Percentiles rank a stretch among this genome's conserved stretches.
Conservation (phyloP, 371 early-diverging fungal species). For the Apophysomyces sp. region DNA sequence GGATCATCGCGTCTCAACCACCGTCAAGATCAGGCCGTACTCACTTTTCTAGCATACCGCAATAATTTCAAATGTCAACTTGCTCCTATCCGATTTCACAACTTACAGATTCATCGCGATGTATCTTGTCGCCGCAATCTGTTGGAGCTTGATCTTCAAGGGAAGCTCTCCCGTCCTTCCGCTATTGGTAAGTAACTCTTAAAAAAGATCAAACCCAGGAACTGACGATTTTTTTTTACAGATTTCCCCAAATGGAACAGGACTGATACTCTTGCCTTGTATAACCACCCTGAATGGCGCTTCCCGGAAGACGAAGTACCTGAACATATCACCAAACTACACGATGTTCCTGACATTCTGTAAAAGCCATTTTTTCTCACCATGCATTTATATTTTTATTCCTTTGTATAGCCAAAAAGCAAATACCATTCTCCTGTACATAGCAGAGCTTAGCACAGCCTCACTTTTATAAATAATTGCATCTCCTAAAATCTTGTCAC, state of each 20-base stretch:
- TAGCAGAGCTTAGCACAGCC: not conserved
- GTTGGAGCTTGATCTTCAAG: slow-evolving; percentile 22
- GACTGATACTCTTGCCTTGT: slow-evolving; percentile 23
- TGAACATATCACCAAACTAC: slow-evolving; percentile 1
- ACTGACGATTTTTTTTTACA: slow-evolving; percentile 1
- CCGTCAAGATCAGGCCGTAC: slow-evolving; percentile 59
- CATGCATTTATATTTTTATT: not conserved
- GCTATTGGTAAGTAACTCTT: slow-evolving; percentile 19
- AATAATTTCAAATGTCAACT: slow-evolving; percentile 19
- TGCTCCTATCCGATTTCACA: slow-evolving; percentile 11
- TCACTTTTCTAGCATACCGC: slow-evolving; percentile 47
- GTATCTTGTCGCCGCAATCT: slow-evolving; percentile 21
- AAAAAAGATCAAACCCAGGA: not conserved
- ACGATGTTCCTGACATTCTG: not conserved
- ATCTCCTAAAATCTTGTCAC: not conserved
- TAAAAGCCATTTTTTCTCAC: not conserved
- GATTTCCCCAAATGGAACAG: slow-evolving; percentile 31
- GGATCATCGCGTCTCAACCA: slow-evolving; percentile 54
- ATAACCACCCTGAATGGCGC: slow-evolving; percentile 35
- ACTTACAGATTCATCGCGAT: slow-evolving; percentile 24
- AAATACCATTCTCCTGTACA: not conserved
- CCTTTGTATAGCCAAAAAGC: not conserved
- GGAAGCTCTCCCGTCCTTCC: slow-evolving; percentile 23
- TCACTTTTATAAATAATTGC: not conserved
- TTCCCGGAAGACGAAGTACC: slow-evolving; percentile 27